Evolutionary conservation across 2,329 filamentous ascomycete genomes (phyloP).

Genomic region (Alternaria consortialis): DNA sequence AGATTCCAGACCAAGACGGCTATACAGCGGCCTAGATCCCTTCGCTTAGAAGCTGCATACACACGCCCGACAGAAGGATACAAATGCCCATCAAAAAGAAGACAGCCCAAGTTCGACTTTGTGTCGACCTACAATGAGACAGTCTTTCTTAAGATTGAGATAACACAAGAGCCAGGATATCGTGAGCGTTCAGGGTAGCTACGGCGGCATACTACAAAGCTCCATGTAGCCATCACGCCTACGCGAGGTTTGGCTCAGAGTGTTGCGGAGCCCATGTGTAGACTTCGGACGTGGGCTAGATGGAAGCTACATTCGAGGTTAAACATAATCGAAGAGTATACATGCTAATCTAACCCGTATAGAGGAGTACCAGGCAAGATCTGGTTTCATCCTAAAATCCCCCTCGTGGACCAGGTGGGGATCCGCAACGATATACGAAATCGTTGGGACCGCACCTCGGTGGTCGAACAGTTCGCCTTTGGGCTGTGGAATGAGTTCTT

Average conservation of each 20-base stretch:
- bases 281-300: no score
- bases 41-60: neutral
- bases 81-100: neutral
- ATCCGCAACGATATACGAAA: neutral
- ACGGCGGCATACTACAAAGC: neutral
- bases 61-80: neutral
- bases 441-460: neutral
- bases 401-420: neutral
- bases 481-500: neutral
- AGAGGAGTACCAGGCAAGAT: neutral
- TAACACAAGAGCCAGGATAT: neutral
- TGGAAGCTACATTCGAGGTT: neutral
- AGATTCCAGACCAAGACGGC: no score
- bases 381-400: neutral
- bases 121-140: neutral
- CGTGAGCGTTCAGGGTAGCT: neutral
- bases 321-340: neutral
- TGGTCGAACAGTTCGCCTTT: slow-evolving; percentile 6
- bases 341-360: neutral
- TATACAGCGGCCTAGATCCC: neutral
- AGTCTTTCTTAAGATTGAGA: neutral
- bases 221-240: neutral
- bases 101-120: neutral
- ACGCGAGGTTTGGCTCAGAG: neutral
- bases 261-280: no score